Base-by-base conservation (phyloP, 2,329 filamentous ascomycete genomes). In the Triangularia setosa region DNA sequence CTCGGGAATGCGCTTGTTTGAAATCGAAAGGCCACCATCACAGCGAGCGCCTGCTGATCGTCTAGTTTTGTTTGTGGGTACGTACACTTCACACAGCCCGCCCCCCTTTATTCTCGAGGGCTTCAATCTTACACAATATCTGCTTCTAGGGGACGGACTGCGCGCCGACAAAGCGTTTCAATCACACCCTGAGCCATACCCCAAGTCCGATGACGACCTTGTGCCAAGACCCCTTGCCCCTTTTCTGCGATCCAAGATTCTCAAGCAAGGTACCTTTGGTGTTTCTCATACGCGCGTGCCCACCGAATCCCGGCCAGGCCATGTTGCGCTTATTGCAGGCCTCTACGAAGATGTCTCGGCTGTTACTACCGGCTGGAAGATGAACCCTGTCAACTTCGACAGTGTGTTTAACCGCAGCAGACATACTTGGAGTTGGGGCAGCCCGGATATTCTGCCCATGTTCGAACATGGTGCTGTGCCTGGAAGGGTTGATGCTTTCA, bases 351-450 rank as follows among this genome's bases (percentile, higher is more conserved):
- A 99, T 81, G 95, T 99, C 1, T 98, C 95, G 33, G 91, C 95
- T 1, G 95, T 99, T 21, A 96, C 91, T 28, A 99, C 96, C 0
- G 95, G 95, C 16, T 99, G 95, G 95, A 98, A 99, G 79, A 80
- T 97, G 71, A 99, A 99, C 75, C 95, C 95, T 0, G 95, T 99
- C 73, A 91, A 98, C 74, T 99, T 99, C 73, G 95, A 99, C 79
- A 98, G 94, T 73, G 93, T 99, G 11, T 99, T 99, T 84, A 99
- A 99, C 76, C 87, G 92, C 67, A 98, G 94, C 74, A 84, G 90
- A 55, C 96, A 99, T 78, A 99, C 96, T 7, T 99, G 95, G 95
- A 97, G 93, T 76, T 99, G 95, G 95, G 95, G 95, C 1, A 97
- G 93, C 73, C 95, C 95, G 1, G 95, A 99, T 77, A 99, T 99